phyloP scores from a whole-genome alignment of 2,329 filamentous ascomycete species.

The Pseudogymnoascus sp. region DNA sequence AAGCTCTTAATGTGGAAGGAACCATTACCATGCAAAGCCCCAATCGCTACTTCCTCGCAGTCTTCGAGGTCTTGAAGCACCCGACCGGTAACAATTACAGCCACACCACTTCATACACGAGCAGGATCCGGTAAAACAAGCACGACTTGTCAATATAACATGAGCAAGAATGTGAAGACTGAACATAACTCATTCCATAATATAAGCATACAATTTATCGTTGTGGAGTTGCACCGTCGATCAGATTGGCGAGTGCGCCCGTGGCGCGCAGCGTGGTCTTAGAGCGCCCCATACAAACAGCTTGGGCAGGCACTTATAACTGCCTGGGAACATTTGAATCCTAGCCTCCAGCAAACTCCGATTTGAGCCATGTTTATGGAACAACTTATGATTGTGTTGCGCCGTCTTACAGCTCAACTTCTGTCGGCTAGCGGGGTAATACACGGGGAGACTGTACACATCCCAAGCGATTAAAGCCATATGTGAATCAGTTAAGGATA shows the following conservation, averaged over 20 bases:
- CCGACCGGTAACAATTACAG: no score
- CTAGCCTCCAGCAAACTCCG: not conserved
- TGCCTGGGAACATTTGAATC: not conserved
- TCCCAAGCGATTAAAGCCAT: not conserved
- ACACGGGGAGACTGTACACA: not conserved
- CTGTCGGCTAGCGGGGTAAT: not conserved
- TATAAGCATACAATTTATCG: not conserved
- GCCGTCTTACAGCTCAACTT: not conserved
- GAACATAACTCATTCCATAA: not conserved
- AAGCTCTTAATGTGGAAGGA: no score
- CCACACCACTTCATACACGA: no score
- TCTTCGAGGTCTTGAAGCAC: no score
- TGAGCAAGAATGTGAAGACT: not conserved
- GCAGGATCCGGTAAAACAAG: no score
- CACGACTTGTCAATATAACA: not conserved
- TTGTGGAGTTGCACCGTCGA: not conserved
- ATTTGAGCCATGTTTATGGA: not conserved
- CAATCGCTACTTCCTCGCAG: no score
- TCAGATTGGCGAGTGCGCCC: not conserved
- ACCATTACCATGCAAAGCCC: no score
- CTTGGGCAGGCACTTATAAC: not conserved
- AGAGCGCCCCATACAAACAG: no score
- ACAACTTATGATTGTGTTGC: not conserved
- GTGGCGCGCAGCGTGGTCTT: not conserved
- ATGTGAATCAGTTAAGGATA: not conserved